Conservation (phyloP, 2,329 filamentous ascomycete genomes). For the Fusarium clavum region DNA sequence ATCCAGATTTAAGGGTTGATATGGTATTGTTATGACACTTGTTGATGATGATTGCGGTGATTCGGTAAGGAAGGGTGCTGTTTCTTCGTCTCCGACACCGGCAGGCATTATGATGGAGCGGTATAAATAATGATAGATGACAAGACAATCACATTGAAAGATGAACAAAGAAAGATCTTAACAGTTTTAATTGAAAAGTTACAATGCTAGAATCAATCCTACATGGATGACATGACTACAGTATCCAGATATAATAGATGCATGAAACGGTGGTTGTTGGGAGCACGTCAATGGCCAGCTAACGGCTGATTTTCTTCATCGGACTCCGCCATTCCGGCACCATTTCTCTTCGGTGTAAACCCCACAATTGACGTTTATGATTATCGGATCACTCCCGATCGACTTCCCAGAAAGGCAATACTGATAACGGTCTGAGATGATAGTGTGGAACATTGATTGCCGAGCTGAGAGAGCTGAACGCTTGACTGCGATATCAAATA, state of each 20-base stretch:
- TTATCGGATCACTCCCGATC: slow-evolving; percentile 22
- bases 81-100: slow-evolving; percentile 32
- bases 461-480: neutral
- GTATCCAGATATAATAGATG: neutral
- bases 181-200: neutral
- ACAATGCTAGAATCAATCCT: neutral
- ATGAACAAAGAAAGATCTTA: neutral
- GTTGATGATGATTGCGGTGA: neutral
- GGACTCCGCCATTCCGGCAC: slow-evolving; percentile 13
- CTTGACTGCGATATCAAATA: too few species aligned
- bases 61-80: slow-evolving; percentile 12
- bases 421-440: neutral
- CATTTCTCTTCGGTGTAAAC: neutral
- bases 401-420: slow-evolving; percentile 17
- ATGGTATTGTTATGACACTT: neutral
- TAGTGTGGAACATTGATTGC: neutral
- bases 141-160: neutral
- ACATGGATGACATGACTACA: neutral
- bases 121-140: neutral
- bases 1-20: neutral
- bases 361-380: slow-evolving; percentile 17
- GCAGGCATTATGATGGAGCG: slow-evolving; percentile 17
- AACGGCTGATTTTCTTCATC: slow-evolving; percentile 21
- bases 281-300: neutral
- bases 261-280: neutral